Base-by-base conservation (phyloP, 2,329 filamentous ascomycete species). In the Ophiostoma angusticollis region DNA sequence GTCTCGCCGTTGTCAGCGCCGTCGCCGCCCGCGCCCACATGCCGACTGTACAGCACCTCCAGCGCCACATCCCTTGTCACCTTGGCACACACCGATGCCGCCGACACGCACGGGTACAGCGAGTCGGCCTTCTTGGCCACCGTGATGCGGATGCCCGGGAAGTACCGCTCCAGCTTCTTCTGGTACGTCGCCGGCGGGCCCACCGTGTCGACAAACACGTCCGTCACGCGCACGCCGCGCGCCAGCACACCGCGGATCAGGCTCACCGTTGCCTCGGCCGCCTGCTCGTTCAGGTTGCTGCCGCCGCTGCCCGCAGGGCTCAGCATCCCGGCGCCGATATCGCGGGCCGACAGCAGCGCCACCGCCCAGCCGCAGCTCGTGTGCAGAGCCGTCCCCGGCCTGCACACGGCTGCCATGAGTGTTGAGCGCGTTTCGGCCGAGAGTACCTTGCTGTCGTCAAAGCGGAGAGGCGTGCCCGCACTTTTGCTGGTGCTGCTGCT, bases 161-260 rank as follows among this genome's bases (percentile, higher is more conserved):
- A 96, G 37, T 93, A 68, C 44, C 77, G 69, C 61, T 89, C 81
- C 39, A 98, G 67, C 54, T 80, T 84, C 53, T 73, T 76, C 65
- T 96, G 87, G 64, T 96, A 94, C 4, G 76, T 65, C 14, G 72
- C 76, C 2, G 89, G 87, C 40, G 71, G 80, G 24, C 89, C 89
- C 53, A 96, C 82, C 3, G 89, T 96, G 61, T 98, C 89, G 55
- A 98, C 87, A 58, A 86, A 98, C 37, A 98, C 83, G 58, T 95
- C 84, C 41, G 68, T 72, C 5, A 96, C 67, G 56, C 93, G 86
- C 45, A 96, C 82, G 25, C 84, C 84, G 16, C 70, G 68, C 8
- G 74, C 76, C 25, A 91, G 70, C 4, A 94, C 82, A 25, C 77
- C 78, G 40, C 75, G 68, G 52, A 96, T 89, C 37, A 98, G 67